Percentiles rank a stretch among this genome's conserved stretches.
These are phyloP conservation scores for Rubus parviflorus DNA, from an alignment of 306 rosid genomes.

Conservation along the genomic window DNA sequence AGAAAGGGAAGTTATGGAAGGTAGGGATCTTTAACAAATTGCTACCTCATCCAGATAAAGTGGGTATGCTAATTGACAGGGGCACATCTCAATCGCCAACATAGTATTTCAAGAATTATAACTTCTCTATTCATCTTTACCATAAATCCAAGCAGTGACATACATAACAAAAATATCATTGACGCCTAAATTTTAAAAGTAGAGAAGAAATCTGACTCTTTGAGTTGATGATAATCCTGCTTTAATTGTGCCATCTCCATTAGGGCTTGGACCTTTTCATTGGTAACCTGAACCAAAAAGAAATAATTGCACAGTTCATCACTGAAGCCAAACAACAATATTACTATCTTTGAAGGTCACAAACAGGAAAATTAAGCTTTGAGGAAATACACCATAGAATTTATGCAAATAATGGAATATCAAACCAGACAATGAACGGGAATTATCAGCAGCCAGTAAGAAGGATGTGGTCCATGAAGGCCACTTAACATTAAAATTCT, in stretches of 20 bases:
- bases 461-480: neutral
- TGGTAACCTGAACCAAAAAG: constrained; percentile 68
- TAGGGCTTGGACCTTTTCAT: constrained; percentile 92
- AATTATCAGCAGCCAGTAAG: neutral
- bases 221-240: constrained; percentile 73
- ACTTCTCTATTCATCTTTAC: neutral
- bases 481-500: neutral
- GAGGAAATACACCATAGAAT: neutral
- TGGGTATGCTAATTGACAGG: neutral
- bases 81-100: neutral
- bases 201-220: constrained; percentile 57
- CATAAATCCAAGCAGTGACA: neutral
- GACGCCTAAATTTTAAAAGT: constrained; percentile 23
- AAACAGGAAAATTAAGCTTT: neutral
- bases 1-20: neutral
- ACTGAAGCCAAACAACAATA: constrained; percentile 13
- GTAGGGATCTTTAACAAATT: neutral
- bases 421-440: neutral
- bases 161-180: neutral
- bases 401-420: neutral
- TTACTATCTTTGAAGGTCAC: neutral
- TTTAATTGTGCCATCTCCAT: constrained; percentile 83
- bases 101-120: neutral
- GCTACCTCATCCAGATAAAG: neutral
- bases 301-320: constrained; percentile 25